Evolutionary conservation across 192 early-diverging fungal genomes (phyloP).

Genomic region (Backusella westeae): DNA sequence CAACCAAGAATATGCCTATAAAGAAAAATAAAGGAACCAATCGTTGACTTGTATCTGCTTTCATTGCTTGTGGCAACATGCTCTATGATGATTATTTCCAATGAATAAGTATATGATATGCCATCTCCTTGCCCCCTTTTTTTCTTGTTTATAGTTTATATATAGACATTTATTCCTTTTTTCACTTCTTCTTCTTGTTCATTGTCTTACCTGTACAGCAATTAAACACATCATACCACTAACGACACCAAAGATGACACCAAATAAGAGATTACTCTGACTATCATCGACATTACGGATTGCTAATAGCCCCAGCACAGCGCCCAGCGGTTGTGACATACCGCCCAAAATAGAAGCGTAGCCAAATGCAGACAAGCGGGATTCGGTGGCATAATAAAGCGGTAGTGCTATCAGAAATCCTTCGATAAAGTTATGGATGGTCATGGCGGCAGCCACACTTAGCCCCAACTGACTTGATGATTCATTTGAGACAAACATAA

Average conservation of each 20-base stretch:
- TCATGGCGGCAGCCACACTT: constrained; percentile 49
- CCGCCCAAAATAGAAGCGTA: constrained; percentile 49
- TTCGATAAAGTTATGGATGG: constrained; percentile 57
- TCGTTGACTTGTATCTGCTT: constrained; percentile 10
- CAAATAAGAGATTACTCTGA: constrained; percentile 45
- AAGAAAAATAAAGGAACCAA: constrained; percentile 33
- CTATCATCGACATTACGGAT: constrained; percentile 37
- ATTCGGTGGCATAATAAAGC: constrained; percentile 46
- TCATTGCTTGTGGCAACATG: constrained; percentile 32
- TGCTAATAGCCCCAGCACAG: constrained; percentile 45
- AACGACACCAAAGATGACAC: constrained; percentile 48
- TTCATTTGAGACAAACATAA: constrained; percentile 50
- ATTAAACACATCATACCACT: constrained; percentile 57
- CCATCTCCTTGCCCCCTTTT: too few species aligned
- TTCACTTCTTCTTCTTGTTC: background rate
- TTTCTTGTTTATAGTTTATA: background rate
- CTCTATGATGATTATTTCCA: constrained; percentile 3
- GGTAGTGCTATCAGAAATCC: constrained; percentile 56
- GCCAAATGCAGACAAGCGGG: constrained; percentile 43
- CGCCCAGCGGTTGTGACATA: constrained; percentile 53
- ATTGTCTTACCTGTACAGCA: constrained; percentile 40
- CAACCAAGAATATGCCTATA: constrained; percentile 22
- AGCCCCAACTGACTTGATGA: constrained; percentile 47
- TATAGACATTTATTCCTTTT: background rate
- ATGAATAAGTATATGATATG: background rate